Base-by-base conservation (phyloP, 495 filamentous ascomycete genomes). In the Podospora australis region DNA sequence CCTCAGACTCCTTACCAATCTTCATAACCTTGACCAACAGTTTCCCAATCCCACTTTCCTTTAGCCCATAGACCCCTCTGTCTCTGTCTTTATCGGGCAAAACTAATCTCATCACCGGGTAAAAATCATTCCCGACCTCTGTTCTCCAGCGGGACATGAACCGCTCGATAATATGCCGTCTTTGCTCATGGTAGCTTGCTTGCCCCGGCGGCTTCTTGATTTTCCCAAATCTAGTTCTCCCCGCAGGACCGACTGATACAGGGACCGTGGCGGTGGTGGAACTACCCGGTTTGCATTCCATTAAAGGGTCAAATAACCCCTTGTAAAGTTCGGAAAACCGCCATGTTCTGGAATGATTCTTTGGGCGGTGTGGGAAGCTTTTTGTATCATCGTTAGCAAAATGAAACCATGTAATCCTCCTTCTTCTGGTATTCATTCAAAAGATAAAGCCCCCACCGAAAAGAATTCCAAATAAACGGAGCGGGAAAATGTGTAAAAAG, bases 61-160 rank as follows among this genome's bases (percentile, higher is more conserved):
- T 97, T 23, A 98, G 74, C 3, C 90, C 87, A 58, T 98, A 98
- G 79, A 95, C 90, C 26, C 86, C 84, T 26, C 92, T 79, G 50
- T 97, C 90, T 25, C 90, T 78, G 59, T 98, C 92, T 59, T 95
- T 95, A 56, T 91, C 88, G 0, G 90, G 88, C n/a, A 95, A 70
- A 56, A 97, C 94, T 42, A 98, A 73, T 26, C 92, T 79, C 64
- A 98, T 80, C 16, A 89, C 90, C 2, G 94, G 94, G 66, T 94
- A 96, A 53, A 97, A 87, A 60, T 98, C 90, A 55, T 86, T 71
- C 39, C 92, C 92, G 17, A 95, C 89, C 38, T 94, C 84, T 41
- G 79, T 78, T 26, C 90, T 76, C 92, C 92, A 98, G 62, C 80
- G 79, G 21, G 85, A 79, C 55, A 98, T 88, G 70, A 95, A 98